Percentiles rank a stretch among this genome's conserved stretches.
Conservation (phyloP, 192 early-diverging fungal genomes). For the Mortierella antarctica region DNA sequence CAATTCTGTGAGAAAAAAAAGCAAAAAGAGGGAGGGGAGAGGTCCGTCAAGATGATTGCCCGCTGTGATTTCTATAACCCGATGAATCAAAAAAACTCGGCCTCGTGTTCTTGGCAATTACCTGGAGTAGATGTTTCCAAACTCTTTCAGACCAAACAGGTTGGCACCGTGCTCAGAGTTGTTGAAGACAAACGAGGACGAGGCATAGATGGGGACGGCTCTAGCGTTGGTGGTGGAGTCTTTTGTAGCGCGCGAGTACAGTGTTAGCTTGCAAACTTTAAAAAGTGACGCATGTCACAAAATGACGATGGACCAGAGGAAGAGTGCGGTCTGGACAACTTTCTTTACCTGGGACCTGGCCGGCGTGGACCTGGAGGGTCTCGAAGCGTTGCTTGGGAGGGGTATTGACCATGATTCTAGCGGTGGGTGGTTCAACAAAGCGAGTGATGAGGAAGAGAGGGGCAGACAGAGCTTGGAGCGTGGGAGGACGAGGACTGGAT, state of each 20-base stretch:
- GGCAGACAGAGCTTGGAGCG: not conserved
- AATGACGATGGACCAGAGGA: not conserved
- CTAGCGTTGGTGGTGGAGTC: slow-evolving; percentile 77
- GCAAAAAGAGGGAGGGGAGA: not conserved
- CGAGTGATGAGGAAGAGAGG: not conserved
- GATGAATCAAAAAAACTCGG: slow-evolving; percentile 1
- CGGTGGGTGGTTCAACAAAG: not conserved
- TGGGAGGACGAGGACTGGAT: not conserved
- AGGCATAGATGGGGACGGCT: slow-evolving; percentile 93
- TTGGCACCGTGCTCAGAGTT: slow-evolving; percentile 82
- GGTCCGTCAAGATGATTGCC: not conserved
- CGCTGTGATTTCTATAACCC: not conserved
- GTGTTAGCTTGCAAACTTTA: too few species aligned
- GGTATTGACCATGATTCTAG: slow-evolving; percentile 14
- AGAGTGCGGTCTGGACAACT: not conserved
- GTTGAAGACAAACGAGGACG: slow-evolving; percentile 88
- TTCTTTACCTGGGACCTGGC: slow-evolving; percentile 61
- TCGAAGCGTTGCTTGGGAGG: slow-evolving; percentile 72
- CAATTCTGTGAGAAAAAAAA: slow-evolving; percentile 22
- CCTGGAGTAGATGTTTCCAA: slow-evolving; percentile 91
- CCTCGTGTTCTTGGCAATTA: slow-evolving; percentile 19
- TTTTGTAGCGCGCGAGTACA: not conserved
- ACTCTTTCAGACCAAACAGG: slow-evolving; percentile 78
- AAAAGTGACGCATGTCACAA: not conserved
- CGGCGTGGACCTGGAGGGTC: slow-evolving; percentile 93